Evolutionary conservation across 352 stramenopile genomes (phyloP).

Genomic region (Peronosclerospora sorghi): DNA sequence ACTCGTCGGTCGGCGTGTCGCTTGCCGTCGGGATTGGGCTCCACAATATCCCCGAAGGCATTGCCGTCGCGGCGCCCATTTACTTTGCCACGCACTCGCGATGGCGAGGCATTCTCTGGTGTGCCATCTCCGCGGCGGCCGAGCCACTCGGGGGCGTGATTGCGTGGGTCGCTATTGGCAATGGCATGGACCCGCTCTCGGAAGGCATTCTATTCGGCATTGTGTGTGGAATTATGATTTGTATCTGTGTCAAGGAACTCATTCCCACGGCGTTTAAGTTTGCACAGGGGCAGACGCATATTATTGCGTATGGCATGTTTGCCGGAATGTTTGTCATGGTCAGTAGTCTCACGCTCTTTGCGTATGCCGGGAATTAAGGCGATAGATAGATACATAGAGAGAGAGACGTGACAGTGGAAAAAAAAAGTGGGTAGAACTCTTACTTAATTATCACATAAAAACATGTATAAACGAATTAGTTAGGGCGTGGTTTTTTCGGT

Average conservation of each 20-base stretch:
- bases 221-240: constrained; percentile 91
- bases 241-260: constrained; percentile 85
- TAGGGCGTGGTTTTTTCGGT: too few relatives aligned
- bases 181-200: constrained; percentile 42
- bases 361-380: constrained; percentile 37
- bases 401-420: too few relatives aligned
- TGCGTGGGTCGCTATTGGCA: constrained; percentile 76
- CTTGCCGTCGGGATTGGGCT: constrained; percentile 92
- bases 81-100: constrained; percentile 93
- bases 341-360: constrained; percentile 80
- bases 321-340: constrained; percentile 84
- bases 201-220: constrained; percentile 88
- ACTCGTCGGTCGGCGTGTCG: constrained; percentile 84
- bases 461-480: too few relatives aligned
- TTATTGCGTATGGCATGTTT: constrained; percentile 73
- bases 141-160: constrained; percentile 84
- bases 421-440: too few relatives aligned
- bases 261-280: constrained; percentile 86
- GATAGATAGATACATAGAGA: too few relatives aligned
- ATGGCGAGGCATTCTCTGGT: constrained; percentile 89
- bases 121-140: constrained; percentile 73
- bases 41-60: constrained; percentile 94
- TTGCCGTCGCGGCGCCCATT: constrained; percentile 91
- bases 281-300: constrained; percentile 53
- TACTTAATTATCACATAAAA: too few relatives aligned